Evolutionary conservation across 345 rosid species (phyloP).

Genomic region (Eucalyptus curtisii): DNA sequence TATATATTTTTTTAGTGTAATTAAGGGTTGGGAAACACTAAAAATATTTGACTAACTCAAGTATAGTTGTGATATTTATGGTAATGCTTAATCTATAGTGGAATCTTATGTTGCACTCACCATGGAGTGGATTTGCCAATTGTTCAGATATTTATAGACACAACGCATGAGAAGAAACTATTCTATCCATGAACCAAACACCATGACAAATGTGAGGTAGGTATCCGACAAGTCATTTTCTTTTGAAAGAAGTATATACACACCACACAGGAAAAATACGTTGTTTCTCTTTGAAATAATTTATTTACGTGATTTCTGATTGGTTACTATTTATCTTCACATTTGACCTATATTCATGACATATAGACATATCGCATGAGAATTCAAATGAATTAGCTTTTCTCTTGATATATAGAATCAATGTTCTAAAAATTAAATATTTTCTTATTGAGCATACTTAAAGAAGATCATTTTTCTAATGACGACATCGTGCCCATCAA

Average conservation of each 20-base stretch:
- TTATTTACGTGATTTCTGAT: accelerated
- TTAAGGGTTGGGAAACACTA: not conserved
- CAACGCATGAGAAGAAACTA: not conserved
- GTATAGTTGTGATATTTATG: too few relatives aligned
- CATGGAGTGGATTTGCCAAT: not conserved
- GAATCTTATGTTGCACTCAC: not conserved
- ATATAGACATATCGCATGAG: not conserved
- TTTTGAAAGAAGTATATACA: not conserved
- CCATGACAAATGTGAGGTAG: not conserved
- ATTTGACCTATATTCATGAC: not conserved
- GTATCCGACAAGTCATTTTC: not conserved
- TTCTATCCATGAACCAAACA: not conserved
- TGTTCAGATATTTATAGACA: not conserved
- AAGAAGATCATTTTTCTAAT: not conserved
- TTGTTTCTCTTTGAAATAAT: not conserved
- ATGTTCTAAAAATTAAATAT: not conserved
- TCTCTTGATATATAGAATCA: not conserved
- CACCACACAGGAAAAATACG: not conserved
- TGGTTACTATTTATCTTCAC: not conserved
- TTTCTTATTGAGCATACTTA: not conserved
- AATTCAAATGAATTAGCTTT: not conserved
- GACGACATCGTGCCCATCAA: not conserved
- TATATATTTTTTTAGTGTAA: not conserved
- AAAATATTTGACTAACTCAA: not conserved
- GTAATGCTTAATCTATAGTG: not conserved